phyloP scores from a whole-genome alignment of 768 basidiomycete species.

The Lenzites betulinus region DNA sequence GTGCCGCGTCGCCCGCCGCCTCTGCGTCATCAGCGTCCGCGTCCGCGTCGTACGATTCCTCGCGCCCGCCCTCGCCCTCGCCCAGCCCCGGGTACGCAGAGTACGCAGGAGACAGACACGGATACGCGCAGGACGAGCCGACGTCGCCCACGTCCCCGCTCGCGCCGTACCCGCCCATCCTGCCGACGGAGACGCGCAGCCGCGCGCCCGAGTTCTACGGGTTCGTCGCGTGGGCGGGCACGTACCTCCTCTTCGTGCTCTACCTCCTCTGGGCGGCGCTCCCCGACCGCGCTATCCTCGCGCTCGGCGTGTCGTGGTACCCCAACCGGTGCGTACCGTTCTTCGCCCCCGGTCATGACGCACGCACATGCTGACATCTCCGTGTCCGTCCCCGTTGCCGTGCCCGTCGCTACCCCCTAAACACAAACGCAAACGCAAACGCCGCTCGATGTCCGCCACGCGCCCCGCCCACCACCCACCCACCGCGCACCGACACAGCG shows the following conservation, averaged over 20 bases:
- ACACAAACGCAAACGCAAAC: not conserved
- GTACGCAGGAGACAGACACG: too few relatives aligned
- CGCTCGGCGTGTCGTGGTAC: slow-evolving; percentile 79
- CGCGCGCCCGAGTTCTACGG: slow-evolving; percentile 87
- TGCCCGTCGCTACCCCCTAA: too few relatives aligned
- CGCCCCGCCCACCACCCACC: too few relatives aligned
- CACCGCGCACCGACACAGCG: slow-evolving; percentile 43
- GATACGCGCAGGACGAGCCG: slow-evolving; percentile 27
- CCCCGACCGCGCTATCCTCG: slow-evolving; percentile 67
- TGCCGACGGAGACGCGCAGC: slow-evolving; percentile 51
- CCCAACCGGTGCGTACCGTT: slow-evolving; percentile 66
- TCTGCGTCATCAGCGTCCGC: not conserved
- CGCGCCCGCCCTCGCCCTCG: too few relatives aligned
- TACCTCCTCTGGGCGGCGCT: slow-evolving; percentile 82
- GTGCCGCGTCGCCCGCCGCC: not conserved
- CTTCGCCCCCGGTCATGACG: not conserved
- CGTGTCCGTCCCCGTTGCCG: slow-evolving; percentile 21
- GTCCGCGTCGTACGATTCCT: too few relatives aligned
- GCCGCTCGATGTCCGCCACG: too few relatives aligned
- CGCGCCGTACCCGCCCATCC: slow-evolving; percentile 43
- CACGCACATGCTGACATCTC: slow-evolving; percentile 6
- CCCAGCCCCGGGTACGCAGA: too few relatives aligned
- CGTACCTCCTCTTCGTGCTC: slow-evolving; percentile 65
- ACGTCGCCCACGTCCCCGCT: slow-evolving; percentile 49
- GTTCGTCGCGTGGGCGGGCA: slow-evolving; percentile 85